Percentiles rank a stretch among this genome's conserved stretches.
Conservation (phyloP, 2,329 filamentous ascomycete species). For the Aspergillus sp. region DNA sequence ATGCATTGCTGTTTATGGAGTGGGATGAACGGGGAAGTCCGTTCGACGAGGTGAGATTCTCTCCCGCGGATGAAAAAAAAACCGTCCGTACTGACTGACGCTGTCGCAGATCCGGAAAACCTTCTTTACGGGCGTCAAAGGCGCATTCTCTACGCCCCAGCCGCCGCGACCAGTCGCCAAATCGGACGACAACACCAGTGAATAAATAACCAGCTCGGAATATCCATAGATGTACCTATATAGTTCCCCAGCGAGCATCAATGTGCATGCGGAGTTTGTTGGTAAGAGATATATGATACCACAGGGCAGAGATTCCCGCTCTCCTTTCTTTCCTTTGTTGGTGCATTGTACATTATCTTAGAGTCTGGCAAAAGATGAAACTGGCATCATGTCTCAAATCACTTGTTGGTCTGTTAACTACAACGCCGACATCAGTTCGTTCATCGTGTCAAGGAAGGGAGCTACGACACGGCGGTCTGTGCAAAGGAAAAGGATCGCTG, state of each 20-base stretch:
- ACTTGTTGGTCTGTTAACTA: neutral
- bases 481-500: slow-evolving; percentile 12
- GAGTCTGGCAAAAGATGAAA: neutral
- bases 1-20: slow-evolving; percentile 46
- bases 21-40: slow-evolving; percentile 43
- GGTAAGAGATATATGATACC: neutral
- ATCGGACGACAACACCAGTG: slow-evolving; percentile 14
- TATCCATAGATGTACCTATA: neutral
- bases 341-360: slow-evolving; percentile 5
- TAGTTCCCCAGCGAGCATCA: no score
- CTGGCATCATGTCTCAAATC: neutral
- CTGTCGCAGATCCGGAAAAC: slow-evolving; percentile 30
- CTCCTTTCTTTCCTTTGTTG: neutral
- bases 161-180: slow-evolving; percentile 26
- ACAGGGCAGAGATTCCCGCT: neutral
- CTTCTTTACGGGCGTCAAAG: slow-evolving; percentile 32
- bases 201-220: slow-evolving; percentile 1
- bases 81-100: neutral
- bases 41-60: slow-evolving; percentile 39
- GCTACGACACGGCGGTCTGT: slow-evolving; percentile 12
- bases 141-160: slow-evolving; percentile 33
- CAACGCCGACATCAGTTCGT: slow-evolving; percentile 12
- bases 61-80: neutral
- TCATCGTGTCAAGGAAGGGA: slow-evolving; percentile 11
- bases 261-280: neutral